Conservation (phyloP, 2,329 filamentous ascomycete genomes). For the Aspergillus clavatus region DNA sequence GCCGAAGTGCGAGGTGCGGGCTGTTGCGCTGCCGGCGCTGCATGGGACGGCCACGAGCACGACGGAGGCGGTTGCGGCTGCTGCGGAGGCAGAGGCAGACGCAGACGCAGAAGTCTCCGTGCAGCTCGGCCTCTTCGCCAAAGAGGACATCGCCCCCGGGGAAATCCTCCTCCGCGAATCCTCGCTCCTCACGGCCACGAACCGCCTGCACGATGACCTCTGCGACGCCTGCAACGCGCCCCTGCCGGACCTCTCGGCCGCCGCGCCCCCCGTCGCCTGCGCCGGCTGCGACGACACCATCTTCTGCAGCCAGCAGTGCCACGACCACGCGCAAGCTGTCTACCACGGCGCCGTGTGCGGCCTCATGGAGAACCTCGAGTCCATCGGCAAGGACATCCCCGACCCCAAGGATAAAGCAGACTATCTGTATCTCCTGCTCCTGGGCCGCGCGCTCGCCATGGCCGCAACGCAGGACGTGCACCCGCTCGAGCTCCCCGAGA, state of each 20-base stretch:
- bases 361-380: slow-evolving; percentile 47
- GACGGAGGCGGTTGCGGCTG: too few species aligned
- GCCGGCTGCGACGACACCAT: slow-evolving; percentile 54
- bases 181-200: slow-evolving; percentile 82
- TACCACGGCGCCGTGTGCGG: slow-evolving; percentile 60
- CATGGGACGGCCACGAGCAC: slow-evolving; percentile 37
- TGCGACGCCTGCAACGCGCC: slow-evolving; percentile 84
- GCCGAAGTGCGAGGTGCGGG: slow-evolving; percentile 74
- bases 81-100: slow-evolving; percentile 7
- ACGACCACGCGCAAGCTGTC: slow-evolving; percentile 48
- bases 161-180: slow-evolving; percentile 76
- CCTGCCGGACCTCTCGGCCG: slow-evolving; percentile 55
- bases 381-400: slow-evolving; percentile 55
- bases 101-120: slow-evolving; percentile 44
- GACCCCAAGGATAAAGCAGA: slow-evolving; percentile 55
- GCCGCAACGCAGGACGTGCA: slow-evolving; percentile 56
- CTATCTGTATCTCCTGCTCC: slow-evolving; percentile 55
- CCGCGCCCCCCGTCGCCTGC: slow-evolving; percentile 43
- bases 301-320: slow-evolving; percentile 57
- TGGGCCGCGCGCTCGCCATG: slow-evolving; percentile 57
- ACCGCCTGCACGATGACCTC: slow-evolving; percentile 75
- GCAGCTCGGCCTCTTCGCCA: slow-evolving; percentile 88
- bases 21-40: slow-evolving; percentile 70
- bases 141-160: slow-evolving; percentile 69
- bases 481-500: slow-evolving; percentile 55